Evolutionary conservation across 352 stramenopile species (phyloP).

Genomic region (Globisporangium middletonii): DNA sequence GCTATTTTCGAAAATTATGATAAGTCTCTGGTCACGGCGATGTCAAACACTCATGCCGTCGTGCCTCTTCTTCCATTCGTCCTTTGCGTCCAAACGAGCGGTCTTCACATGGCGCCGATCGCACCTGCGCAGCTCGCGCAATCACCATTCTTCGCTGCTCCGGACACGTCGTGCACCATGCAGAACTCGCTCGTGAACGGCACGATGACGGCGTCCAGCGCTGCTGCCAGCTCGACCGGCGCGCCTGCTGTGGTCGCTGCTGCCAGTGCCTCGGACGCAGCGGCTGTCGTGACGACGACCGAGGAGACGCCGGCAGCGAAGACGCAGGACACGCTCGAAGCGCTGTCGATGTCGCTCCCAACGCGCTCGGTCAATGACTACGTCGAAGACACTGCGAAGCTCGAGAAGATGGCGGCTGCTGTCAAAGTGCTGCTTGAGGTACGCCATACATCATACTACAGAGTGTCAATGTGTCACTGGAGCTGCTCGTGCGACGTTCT

Average conservation of each 20-base stretch:
- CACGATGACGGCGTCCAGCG: not conserved
- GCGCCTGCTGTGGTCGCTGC: slow-evolving; percentile 2
- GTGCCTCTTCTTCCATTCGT: slow-evolving; percentile 6
- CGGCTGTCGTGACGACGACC: not conserved
- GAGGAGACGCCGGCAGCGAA: not conserved
- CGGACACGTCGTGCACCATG: slow-evolving; percentile 14
- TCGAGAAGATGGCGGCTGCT: slow-evolving; percentile 91
- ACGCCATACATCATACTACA: slow-evolving; percentile 4
- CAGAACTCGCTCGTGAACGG: slow-evolving; percentile 24
- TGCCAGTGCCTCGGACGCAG: not conserved
- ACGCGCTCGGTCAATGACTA: slow-evolving; percentile 54
- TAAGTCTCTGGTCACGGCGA: not conserved
- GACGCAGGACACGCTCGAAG: slow-evolving; percentile 19
- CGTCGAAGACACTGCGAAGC: slow-evolving; percentile 68
- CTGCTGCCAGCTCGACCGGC: not conserved
- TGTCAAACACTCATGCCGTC: not conserved
- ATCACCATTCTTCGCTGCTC: slow-evolving; percentile 3
- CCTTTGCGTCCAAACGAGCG: not conserved
- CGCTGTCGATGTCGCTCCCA: slow-evolving; percentile 62
- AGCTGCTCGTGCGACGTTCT: not conserved
- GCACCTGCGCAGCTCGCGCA: slow-evolving; percentile 17
- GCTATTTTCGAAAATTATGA: not conserved
- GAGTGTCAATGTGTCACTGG: not conserved
- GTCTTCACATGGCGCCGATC: slow-evolving; percentile 33
- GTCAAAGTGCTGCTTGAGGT: slow-evolving; percentile 92